phyloP scores from a whole-genome alignment of 2,329 filamentous ascomycete species.

The Lecanicillium sp. region DNA sequence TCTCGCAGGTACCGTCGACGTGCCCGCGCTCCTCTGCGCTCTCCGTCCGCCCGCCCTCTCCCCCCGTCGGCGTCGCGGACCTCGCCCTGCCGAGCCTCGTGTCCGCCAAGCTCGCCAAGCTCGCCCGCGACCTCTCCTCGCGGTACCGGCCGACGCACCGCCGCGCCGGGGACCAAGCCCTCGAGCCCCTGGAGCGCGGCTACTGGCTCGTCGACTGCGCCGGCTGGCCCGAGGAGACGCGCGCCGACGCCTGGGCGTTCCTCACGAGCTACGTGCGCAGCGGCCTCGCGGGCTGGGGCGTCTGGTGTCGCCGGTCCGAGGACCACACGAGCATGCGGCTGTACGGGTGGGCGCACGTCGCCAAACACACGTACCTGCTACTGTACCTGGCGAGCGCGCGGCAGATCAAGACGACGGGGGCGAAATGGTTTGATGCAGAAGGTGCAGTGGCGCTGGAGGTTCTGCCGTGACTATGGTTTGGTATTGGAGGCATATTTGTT shows the following conservation, averaged over 20 bases:
- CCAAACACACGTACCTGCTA: conserved; percentile 66
- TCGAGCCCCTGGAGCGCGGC: conserved; percentile 62
- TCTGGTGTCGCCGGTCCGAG: conserved; percentile 48
- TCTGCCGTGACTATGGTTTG: conserved; percentile 15
- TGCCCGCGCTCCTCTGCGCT: conserved; percentile 23
- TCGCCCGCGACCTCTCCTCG: conserved; percentile 43
- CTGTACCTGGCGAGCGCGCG: conserved; percentile 67
- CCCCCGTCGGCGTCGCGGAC: conserved; percentile 40
- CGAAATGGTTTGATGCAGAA: conserved; percentile 61
- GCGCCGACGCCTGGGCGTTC: conserved; percentile 54
- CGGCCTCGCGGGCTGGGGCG: conserved; percentile 61
- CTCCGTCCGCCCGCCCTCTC: conserved; percentile 50
- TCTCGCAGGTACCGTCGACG: conserved; percentile 15
- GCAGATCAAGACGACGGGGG: conserved; percentile 49
- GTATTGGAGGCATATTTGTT: neutral
- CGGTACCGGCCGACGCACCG: conserved; percentile 44
- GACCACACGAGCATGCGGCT: conserved; percentile 48
- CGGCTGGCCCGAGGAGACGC: conserved; percentile 44
- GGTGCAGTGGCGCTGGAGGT: conserved; percentile 46
- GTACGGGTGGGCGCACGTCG: conserved; percentile 73
- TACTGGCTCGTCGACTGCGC: conserved; percentile 65
- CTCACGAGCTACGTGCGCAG: conserved; percentile 53
- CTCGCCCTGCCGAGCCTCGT: conserved; percentile 47
- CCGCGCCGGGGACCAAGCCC: conserved; percentile 17
- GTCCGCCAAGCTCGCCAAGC: conserved; percentile 48